Evolutionary conservation across 2,329 filamentous ascomycete genomes (phyloP).

Genomic region (Stromatinia cepivora): DNA sequence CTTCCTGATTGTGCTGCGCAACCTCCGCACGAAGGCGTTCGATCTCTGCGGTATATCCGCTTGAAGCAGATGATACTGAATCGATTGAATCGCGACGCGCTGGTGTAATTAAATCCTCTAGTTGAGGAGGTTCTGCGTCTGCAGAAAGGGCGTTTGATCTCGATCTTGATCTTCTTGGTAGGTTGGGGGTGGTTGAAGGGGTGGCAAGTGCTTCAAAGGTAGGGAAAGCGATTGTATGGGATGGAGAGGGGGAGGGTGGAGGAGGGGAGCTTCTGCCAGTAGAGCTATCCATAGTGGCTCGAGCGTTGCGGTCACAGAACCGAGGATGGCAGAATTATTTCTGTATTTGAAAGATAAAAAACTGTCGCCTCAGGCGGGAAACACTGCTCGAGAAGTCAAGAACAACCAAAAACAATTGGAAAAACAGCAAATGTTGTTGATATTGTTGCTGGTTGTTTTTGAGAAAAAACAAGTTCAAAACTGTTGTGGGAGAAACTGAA

Average conservation of each 20-base stretch:
- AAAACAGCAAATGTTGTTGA: background rate
- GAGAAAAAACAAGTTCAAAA: background rate
- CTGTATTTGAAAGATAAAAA: background rate
- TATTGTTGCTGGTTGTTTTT: background rate
- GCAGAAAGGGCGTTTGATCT: background rate
- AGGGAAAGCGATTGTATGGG: background rate
- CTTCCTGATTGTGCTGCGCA: background rate
- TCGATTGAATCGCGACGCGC: slow-evolving; percentile 4
- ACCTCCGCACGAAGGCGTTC: slow-evolving; percentile 9
- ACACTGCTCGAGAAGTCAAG: background rate
- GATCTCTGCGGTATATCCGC: background rate
- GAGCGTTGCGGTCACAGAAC: slow-evolving; percentile 8
- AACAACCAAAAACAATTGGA: background rate
- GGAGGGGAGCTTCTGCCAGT: background rate
- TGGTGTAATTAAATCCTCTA: background rate
- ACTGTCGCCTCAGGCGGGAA: background rate
- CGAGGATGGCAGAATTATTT: slow-evolving; percentile 8
- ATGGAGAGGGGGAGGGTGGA: background rate
- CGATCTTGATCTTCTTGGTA: slow-evolving; percentile 7
- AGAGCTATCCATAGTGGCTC: slow-evolving; percentile 6
- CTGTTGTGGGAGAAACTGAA: background rate
- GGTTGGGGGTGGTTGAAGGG: background rate
- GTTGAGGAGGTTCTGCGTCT: background rate
- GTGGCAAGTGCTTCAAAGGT: background rate
- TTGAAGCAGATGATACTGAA: slow-evolving; percentile 10